Base-by-base conservation (phyloP, 805 yeast genomes). In the Metschnikowia lochheadii region DNA sequence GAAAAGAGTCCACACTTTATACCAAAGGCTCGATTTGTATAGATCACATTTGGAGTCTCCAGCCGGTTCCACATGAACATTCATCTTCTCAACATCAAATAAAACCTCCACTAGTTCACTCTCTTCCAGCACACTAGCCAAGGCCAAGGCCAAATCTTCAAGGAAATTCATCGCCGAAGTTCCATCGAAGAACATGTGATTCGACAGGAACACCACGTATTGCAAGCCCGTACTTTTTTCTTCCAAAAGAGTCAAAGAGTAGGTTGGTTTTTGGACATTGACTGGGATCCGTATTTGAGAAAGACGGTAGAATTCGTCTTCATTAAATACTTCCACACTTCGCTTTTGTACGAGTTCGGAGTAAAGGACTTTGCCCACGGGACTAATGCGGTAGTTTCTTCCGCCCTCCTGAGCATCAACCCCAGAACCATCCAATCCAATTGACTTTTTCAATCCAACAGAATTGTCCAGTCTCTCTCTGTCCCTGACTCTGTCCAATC, bases 131-230 rank as follows among this genome's bases (percentile, higher is more conserved):
- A 34, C 44, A 4, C 17, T 44, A 1, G 46, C 49, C 7, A 44
- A 5, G 3, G 34, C 48, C 17, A 34, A 31, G 13, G 48, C 47
- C 36, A 57, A 40, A 40, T 57, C 60, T 18, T 42, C 48, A 23
- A 51, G 32, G 23, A 56, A 51, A 35, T 49, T 37, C 20, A 47
- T 51, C 1, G 44, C 57, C 13, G 57, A 48, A 2, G 44, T 44
- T 13, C 60, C 60, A 35, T 57, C 60, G 34, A 57, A 50, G 6
- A 52, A 31, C 21, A 50, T 36, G 29, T 57, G 60, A 32, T 56
- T 56, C 45, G 46, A 49, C 8, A 50, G 43, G 14, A 57, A 54
- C 5, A 49, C 40, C 32, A 57, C 20, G 41, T 50, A 50, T 32
- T 53, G 50, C 6, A 31, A 10, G 3, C 51, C 49, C 3, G 49